phyloP scores from a whole-genome alignment of 768 basidiomycete genomes.

The Cystobasidiopsis lactophilus region DNA sequence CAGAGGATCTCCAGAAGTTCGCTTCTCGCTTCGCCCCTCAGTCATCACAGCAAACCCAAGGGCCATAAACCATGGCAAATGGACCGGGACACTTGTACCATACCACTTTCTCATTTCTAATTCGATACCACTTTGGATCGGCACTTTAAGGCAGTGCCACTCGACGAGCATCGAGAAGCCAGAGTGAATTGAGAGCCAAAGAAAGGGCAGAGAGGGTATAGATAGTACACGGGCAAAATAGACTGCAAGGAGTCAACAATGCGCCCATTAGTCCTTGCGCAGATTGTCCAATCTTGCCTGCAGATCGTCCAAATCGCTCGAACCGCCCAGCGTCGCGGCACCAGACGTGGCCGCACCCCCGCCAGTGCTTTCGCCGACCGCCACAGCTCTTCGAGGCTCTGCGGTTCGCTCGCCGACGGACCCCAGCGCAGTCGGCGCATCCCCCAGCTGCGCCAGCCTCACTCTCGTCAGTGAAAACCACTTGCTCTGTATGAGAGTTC shows the following conservation, averaged over 20 bases:
- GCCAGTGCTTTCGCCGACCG: constrained; percentile 45
- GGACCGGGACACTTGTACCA: too few species aligned
- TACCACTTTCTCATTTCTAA: too few species aligned
- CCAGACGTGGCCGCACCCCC: constrained; percentile 19
- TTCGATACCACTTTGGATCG: too few species aligned
- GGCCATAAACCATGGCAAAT: background rate
- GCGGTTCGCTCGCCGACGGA: constrained; percentile 24
- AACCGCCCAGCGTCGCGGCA: constrained; percentile 20
- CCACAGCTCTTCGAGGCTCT: constrained; percentile 53
- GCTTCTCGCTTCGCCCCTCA: too few species aligned
- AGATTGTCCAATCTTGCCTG: constrained; percentile 84
- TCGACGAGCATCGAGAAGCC: too few species aligned
- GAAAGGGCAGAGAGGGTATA: too few species aligned
- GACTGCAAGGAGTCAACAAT: too few species aligned
- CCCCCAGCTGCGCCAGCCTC: constrained; percentile 14
- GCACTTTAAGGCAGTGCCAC: too few species aligned
- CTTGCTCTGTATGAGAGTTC: background rate
- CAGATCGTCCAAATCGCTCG: constrained; percentile 70
- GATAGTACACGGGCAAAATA: too few species aligned
- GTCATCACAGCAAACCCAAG: too few species aligned
- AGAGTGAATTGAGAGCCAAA: too few species aligned
- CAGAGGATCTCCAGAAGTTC: too few species aligned
- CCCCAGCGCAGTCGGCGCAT: constrained; percentile 17
- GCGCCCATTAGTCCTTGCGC: constrained; percentile 24
- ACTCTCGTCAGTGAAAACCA: background rate